Conservation (phyloP, 495 filamentous ascomycete genomes). For the Cercophora newfieldiana region DNA sequence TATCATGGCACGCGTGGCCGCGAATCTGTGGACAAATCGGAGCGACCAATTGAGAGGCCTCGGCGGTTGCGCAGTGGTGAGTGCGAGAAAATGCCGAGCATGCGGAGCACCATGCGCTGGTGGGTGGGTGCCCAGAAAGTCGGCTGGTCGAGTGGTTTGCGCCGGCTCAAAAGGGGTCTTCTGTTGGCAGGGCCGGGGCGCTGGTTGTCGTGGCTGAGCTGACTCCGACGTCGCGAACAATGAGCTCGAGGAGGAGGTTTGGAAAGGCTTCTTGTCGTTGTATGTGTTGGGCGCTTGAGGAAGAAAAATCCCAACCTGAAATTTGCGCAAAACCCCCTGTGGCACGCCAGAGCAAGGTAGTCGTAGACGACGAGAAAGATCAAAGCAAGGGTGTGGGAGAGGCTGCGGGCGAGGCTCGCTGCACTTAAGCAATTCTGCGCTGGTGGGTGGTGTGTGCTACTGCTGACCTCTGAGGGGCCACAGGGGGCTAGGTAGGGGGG, state of each 20-base stretch:
- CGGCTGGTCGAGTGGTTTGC: slow-evolving; percentile 4
- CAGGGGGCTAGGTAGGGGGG: slow-evolving; percentile 8
- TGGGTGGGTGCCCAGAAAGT: background rate
- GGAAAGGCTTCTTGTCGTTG: background rate
- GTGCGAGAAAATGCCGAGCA: background rate
- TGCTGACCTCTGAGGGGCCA: slow-evolving; percentile 6
- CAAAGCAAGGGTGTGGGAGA: slow-evolving; percentile 12
- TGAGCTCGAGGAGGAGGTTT: background rate
- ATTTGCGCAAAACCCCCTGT: slow-evolving; percentile 11
- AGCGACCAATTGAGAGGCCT: slow-evolving; percentile 11
- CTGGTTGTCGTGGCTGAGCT: background rate
- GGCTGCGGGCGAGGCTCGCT: slow-evolving; percentile 17
- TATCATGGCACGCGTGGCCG: slow-evolving; percentile 13
- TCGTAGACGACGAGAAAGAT: background rate
- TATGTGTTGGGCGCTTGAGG: background rate
- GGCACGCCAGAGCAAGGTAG: slow-evolving; percentile 5
- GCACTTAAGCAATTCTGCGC: slow-evolving; percentile 5
- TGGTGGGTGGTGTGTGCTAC: background rate
- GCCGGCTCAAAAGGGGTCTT: slow-evolving; percentile 1
- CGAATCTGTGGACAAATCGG: background rate
- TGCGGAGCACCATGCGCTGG: background rate
- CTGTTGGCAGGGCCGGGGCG: background rate
- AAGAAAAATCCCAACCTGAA: background rate
- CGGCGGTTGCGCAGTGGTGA: background rate
- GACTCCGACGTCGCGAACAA: background rate